Percentiles rank a stretch among this genome's conserved stretches.
phyloP scores from a whole-genome alignment of 148 eudicot species.

The Chenopodium berlandieri region DNA sequence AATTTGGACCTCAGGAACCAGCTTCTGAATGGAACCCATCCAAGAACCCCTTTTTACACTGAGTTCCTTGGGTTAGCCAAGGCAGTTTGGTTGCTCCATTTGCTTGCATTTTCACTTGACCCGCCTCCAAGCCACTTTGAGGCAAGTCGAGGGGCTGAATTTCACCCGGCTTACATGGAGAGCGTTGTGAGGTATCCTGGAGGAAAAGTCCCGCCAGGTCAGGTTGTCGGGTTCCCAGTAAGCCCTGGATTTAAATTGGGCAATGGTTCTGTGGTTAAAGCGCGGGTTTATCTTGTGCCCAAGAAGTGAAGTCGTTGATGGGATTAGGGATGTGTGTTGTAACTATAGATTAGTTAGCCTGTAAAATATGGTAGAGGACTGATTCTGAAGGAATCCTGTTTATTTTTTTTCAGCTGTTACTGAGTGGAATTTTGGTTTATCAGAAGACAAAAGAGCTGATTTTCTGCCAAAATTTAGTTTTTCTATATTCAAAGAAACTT shows the following conservation, averaged over 20 bases:
- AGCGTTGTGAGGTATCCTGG: constrained; percentile 69
- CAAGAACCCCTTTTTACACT: constrained; percentile 75
- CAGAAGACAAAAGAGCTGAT: not conserved
- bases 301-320: constrained; percentile 30
- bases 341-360: constrained; percentile 23
- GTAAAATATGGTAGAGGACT: constrained; percentile 15
- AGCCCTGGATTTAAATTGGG: constrained; percentile 93
- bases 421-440: constrained; percentile 1
- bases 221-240: constrained; percentile 75
- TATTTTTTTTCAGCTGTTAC: not conserved
- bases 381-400: constrained; percentile 7
- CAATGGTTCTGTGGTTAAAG: constrained; percentile 68
- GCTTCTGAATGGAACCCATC: constrained; percentile 68
- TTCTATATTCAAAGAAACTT: too few species aligned
- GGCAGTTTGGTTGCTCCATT: constrained; percentile 90
- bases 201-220: constrained; percentile 42
- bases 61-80: constrained; percentile 77
- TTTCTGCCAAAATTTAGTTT: not conserved
- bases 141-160: constrained; percentile 82
- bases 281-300: constrained; percentile 78
- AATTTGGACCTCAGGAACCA: constrained; percentile 78
- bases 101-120: constrained; percentile 84
- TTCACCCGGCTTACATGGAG: constrained; percentile 79
- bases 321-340: constrained; percentile 1
- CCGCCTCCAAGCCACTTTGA: constrained; percentile 94